phyloP scores from a whole-genome alignment of 306 rosid species.

The Gillenia trifoliata region DNA sequence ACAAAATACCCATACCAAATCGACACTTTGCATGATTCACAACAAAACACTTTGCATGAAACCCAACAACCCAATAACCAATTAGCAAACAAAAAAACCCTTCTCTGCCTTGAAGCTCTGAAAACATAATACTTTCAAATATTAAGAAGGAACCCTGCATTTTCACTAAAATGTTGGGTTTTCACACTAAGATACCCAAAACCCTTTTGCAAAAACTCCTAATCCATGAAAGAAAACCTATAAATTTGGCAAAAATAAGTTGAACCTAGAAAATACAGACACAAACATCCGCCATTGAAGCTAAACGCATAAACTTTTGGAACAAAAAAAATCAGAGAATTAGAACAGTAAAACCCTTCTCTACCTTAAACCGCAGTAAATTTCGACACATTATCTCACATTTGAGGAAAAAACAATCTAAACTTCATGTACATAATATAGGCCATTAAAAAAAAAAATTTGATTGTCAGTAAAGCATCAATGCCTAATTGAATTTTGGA shows the following conservation, averaged over 20 bases:
- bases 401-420: not conserved
- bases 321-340: not conserved
- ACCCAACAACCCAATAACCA: no score
- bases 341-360: not conserved
- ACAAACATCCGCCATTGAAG: not conserved
- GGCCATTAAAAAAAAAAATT: no score
- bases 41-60: no score
- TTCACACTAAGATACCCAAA: not conserved
- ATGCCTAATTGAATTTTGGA: no score
- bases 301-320: not conserved
- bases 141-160: not conserved
- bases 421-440: not conserved
- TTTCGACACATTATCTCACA: slow-evolving; percentile 2
- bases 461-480: no score
- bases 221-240: not conserved
- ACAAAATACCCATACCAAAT: no score
- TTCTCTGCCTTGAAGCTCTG: no score
- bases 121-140: not conserved
- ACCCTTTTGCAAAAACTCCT: not conserved
- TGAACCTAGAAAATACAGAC: not conserved
- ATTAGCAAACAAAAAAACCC: no score
- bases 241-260: not conserved
- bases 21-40: no score
- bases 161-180: not conserved
- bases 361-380: not conserved